Conservation (phyloP, 75 land plant species). For the Selaginella tamariscina region DNA sequence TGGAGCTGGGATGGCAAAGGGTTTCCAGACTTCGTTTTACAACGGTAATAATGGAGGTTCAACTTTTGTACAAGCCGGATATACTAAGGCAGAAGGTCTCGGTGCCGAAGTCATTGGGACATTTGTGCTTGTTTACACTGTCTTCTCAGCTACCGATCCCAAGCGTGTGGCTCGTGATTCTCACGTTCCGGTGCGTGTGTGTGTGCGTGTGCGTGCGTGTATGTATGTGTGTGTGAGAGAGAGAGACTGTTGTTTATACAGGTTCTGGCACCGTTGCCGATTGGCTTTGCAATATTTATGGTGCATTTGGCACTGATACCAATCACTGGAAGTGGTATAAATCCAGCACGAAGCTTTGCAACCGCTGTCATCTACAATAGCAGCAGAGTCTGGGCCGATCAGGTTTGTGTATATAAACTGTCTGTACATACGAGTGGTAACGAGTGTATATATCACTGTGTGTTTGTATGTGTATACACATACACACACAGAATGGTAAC, state of each 20-base stretch:
- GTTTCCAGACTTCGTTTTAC: neutral
- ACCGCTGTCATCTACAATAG: neutral
- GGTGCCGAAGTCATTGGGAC: neutral
- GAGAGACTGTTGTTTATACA: neutral
- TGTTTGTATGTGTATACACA: too few species aligned
- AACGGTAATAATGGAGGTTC: neutral
- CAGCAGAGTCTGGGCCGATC: neutral
- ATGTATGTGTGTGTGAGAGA: neutral
- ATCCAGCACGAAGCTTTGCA: neutral
- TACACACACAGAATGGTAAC: too few species aligned
- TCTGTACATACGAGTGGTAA: too few species aligned
- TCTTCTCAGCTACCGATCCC: neutral
- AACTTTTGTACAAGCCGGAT: neutral
- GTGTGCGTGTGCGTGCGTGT: neutral
- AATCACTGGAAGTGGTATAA: neutral
- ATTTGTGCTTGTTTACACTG: neutral
- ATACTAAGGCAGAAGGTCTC: neutral
- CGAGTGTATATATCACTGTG: too few species aligned
- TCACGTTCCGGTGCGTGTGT: neutral
- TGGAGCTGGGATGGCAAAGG: neutral
- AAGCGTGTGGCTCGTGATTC: neutral
- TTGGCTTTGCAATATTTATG: neutral
- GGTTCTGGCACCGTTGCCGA: neutral
- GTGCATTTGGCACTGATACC: neutral
- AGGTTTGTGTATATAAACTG: too few species aligned